Evolutionary conservation across 2,329 filamentous ascomycete species (phyloP).

Genomic region (Fusarium subtropicale): DNA sequence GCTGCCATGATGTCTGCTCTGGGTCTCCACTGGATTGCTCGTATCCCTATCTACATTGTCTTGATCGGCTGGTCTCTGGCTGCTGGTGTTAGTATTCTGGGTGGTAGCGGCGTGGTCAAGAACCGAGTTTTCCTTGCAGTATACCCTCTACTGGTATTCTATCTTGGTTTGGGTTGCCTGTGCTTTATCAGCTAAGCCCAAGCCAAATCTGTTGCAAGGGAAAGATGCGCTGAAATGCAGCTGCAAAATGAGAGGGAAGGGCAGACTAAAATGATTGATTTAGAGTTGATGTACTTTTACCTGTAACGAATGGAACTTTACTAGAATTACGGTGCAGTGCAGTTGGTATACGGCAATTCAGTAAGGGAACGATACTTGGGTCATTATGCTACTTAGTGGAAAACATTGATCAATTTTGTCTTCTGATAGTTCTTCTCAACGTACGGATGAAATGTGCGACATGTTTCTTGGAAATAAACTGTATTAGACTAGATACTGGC

Average conservation of each 20-base stretch:
- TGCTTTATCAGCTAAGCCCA: slow-evolving; percentile 89
- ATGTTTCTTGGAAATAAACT: background rate
- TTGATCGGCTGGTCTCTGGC: slow-evolving; percentile 93
- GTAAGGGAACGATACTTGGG: slow-evolving; percentile 8
- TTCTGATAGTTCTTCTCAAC: slow-evolving; percentile 3
- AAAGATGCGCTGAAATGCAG: background rate
- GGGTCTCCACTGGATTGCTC: slow-evolving; percentile 79
- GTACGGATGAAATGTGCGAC: slow-evolving; percentile 11
- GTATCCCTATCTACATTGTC: slow-evolving; percentile 90
- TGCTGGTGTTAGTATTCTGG: slow-evolving; percentile 94
- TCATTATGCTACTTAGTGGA: slow-evolving; percentile 7
- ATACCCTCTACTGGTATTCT: slow-evolving; percentile 95
- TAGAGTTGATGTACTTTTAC: slow-evolving; percentile 36
- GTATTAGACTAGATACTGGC: slow-evolving; percentile 4
- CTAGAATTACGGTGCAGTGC: slow-evolving; percentile 30
- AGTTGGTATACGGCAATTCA: slow-evolving; percentile 12
- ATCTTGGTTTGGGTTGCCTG: slow-evolving; percentile 89
- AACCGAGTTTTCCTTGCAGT: slow-evolving; percentile 94
- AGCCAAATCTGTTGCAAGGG: background rate
- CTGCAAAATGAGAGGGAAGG: slow-evolving; percentile 3
- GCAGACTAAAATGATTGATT: slow-evolving; percentile 22
- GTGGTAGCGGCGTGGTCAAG: slow-evolving; percentile 93
- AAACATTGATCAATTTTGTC: slow-evolving; percentile 18
- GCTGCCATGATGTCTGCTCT: slow-evolving; percentile 90
- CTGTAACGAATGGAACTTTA: slow-evolving; percentile 18